Conservation (phyloP, 2,329 filamentous ascomycete genomes). For the Colletotrichum neosansevieriae region DNA sequence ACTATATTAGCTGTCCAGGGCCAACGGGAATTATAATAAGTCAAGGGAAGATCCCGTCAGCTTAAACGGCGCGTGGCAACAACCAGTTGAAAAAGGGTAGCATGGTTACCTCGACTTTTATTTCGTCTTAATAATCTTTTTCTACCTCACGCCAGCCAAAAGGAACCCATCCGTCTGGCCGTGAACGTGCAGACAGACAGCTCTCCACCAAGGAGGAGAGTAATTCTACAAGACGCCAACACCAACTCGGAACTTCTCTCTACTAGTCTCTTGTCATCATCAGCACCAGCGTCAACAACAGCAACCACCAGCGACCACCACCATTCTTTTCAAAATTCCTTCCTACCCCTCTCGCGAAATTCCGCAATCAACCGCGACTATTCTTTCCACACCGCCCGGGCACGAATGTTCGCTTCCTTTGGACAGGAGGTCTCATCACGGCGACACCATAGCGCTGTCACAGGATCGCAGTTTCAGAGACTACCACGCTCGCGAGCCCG, state of each 20-base stretch:
- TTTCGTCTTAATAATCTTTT: constrained; percentile 39
- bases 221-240: constrained; percentile 31
- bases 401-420: constrained; percentile 50
- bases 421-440: constrained; percentile 37
- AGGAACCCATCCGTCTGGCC: constrained; percentile 30
- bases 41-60: constrained; percentile 47
- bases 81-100: constrained; percentile 36
- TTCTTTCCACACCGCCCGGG: constrained; percentile 38
- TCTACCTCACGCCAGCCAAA: constrained; percentile 34
- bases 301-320: constrained; percentile 2
- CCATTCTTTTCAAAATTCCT: constrained; percentile 15
- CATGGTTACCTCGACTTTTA: constrained; percentile 39
- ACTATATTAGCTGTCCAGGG: constrained; percentile 50
- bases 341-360: constrained; percentile 15
- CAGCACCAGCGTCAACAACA: constrained; percentile 4
- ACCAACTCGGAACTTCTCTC: constrained; percentile 17
- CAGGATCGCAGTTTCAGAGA: constrained; percentile 34
- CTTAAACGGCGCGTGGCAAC: constrained; percentile 38
- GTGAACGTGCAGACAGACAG: constrained; percentile 31
- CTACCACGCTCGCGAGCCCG: constrained; percentile 45
- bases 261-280: constrained; percentile 19
- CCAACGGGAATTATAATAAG: constrained; percentile 50
- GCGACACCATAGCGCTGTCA: constrained; percentile 36
- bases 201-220: constrained; percentile 34
- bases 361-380: constrained; percentile 30